Base-by-base conservation (phyloP, 1,284 basidiomycete genomes). In the Erythrobasidium hasegawianum region DNA sequence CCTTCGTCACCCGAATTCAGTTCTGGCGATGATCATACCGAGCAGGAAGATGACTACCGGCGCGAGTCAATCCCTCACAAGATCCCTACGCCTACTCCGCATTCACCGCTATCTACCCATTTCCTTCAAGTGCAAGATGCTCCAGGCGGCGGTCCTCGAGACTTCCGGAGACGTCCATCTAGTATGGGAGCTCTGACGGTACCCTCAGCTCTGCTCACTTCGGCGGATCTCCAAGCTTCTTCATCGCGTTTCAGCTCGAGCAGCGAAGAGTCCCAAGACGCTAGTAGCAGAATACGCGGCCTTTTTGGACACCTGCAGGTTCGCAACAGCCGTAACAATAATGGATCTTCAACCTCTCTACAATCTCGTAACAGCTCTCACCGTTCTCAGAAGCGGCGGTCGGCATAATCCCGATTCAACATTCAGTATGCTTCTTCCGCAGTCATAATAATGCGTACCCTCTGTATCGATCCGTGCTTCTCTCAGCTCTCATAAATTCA, bases 161-260 rank as follows among this genome's bases (percentile, higher is more conserved):
- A 22, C 20, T 26, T n/a, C 20, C 3, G 26, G 50, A 53, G 50
- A 26, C 9, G 50, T 7, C 18, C 20, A 29, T 29, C 16, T 7
- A 53, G 50, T 26, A 16, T n/a, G 43, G 22, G 16, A n/a, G 43
- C 43, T 4, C 14, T 47, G 43, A 47, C 14, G 43, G 22, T 24
- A 4, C 43, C 43, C 7, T 18, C 26, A 26, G 50, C 8, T 9
- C 16, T 4, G 18, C 20, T 20, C 8, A 27, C 50, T 53, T 53
- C 50, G 18, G 50, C 50, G 20, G 50, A 53, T 8, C 50, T 53
- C 50, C 9, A 10, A 20, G 26, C 20, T 3, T 53, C 20, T 26
- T 53, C 50, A 7, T 53, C 50, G 18, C 50, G 50, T 8, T 53
- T 53, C 50, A 53, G 50, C 50, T 53, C 50, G 50, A 24, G 22